These are phyloP conservation scores for Komagataella pastoris DNA, from an alignment of 805 yeast genomes.

Conservation along the genomic window DNA sequence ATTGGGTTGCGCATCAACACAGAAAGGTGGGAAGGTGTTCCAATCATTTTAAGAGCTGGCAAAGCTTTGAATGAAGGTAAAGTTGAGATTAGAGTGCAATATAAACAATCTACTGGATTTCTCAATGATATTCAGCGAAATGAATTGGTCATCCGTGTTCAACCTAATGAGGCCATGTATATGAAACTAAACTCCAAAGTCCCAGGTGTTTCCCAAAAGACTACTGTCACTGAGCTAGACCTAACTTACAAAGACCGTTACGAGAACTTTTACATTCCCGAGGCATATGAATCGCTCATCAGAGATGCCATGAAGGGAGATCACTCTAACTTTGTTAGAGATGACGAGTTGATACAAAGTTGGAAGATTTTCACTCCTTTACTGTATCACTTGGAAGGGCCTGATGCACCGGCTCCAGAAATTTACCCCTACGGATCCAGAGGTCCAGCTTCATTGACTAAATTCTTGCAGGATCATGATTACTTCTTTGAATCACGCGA, in stretches of 20 bases:
- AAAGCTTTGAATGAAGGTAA: conserved; percentile 92
- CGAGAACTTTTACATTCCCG: conserved; percentile 87
- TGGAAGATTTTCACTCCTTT: conserved; percentile 93
- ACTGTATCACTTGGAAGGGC: conserved; percentile 64
- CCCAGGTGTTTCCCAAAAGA: conserved; percentile 79
- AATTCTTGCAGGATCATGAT: conserved; percentile 56
- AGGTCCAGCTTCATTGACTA: conserved; percentile 60
- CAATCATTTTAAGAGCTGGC: conserved; percentile 91
- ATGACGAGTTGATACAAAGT: conserved; percentile 88
- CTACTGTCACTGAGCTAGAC: conserved; percentile 82
- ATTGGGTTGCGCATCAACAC: conserved; percentile 64
- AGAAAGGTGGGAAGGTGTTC: conserved; percentile 98
- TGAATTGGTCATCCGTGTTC: conserved; percentile 87
- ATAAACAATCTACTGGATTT: conserved; percentile 75
- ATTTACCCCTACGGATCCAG: conserved; percentile 82
- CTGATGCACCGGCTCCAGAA: conserved; percentile 52
- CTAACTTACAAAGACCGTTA: conserved; percentile 74
- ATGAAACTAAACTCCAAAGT: conserved; percentile 86
- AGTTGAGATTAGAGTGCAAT: conserved; percentile 92
- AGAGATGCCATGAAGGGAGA: conserved; percentile 85
- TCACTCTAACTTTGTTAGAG: conserved; percentile 95
- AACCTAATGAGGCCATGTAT: conserved; percentile 91
- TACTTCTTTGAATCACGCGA: conserved; percentile 52
- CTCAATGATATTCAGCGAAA: conserved; percentile 75
- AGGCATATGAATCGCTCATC: conserved; percentile 92